A percentile compares a stretch with the other conserved stretches of the same genome.
These are phyloP conservation scores for Chaetomiaceae sp. DNA, from an alignment of 2,329 filamentous ascomycete genomes.

Conservation along the genomic window DNA sequence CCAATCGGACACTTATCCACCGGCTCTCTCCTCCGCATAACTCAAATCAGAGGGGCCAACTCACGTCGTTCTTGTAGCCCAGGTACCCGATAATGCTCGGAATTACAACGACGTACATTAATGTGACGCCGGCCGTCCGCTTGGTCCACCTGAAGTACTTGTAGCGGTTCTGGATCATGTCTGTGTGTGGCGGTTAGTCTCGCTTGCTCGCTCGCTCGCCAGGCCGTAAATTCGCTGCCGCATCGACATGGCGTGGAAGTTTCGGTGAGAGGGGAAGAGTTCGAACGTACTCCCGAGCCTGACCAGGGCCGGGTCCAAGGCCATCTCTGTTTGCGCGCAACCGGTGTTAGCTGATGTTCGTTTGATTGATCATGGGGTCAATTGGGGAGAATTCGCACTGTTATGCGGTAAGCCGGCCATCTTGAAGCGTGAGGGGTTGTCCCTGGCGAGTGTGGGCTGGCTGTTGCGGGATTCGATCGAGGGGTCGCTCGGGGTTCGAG, in stretches of 20 bases:
- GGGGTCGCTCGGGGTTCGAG: slow-evolving; percentile 3
- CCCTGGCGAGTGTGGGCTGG: background rate
- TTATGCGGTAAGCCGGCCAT: slow-evolving; percentile 43
- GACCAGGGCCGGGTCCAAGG: slow-evolving; percentile 45
- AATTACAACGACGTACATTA: slow-evolving; percentile 71
- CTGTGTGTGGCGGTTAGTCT: slow-evolving; percentile 42
- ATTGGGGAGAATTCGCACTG: slow-evolving; percentile 32
- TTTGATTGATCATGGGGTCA: background rate
- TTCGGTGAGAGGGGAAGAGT: background rate
- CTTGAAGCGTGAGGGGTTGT: slow-evolving; percentile 18
- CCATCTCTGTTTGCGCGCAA: slow-evolving; percentile 36
- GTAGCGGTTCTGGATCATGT: slow-evolving; percentile 78
- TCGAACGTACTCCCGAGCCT: slow-evolving; percentile 42
- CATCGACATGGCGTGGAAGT: background rate
- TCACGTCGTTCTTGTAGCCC: slow-evolving; percentile 80
- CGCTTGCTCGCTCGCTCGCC: background rate
- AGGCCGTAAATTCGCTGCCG: background rate
- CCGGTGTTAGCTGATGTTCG: slow-evolving; percentile 29
- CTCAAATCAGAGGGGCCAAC: slow-evolving; percentile 42
- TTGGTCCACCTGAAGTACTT: slow-evolving; percentile 95
- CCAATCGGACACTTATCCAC: background rate
- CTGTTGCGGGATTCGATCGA: slow-evolving; percentile 9
- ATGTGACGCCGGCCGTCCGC: slow-evolving; percentile 72
- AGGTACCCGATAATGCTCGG: slow-evolving; percentile 66
- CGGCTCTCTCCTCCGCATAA: no score